Percentiles rank a stretch among this genome's conserved stretches.
These are phyloP conservation scores for Kwoniella europaea DNA, from an alignment of 768 basidiomycete genomes.

Conservation along the genomic window DNA sequence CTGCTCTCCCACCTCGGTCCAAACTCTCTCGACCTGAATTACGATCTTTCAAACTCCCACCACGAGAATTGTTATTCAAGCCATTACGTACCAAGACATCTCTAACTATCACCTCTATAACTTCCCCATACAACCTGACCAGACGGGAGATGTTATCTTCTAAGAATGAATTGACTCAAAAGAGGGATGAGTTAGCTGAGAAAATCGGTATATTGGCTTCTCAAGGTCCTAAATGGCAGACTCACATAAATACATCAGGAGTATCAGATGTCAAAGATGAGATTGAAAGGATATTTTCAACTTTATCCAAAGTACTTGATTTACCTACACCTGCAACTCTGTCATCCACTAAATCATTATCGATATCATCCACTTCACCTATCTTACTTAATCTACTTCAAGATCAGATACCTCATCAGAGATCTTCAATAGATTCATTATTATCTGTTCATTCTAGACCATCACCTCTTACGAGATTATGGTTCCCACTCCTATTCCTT, in stretches of 20 bases:
- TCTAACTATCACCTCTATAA: constrained; percentile 38
- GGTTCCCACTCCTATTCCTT: constrained; percentile 80
- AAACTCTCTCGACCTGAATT: constrained; percentile 36
- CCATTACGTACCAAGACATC: constrained; percentile 36
- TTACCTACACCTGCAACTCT: constrained; percentile 31
- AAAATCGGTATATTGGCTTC: constrained; percentile 51
- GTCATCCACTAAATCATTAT: constrained; percentile 6
- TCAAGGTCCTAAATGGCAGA: constrained; percentile 48
- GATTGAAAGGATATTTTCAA: constrained; percentile 39
- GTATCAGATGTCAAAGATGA: constrained; percentile 38
- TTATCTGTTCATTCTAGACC: constrained; percentile 68
- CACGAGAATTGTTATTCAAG: constrained; percentile 42
- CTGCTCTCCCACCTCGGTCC: constrained; percentile 40
- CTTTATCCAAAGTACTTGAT: constrained; percentile 48
- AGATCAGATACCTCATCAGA: constrained; percentile 52
- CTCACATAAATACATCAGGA: background rate
- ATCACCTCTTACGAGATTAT: constrained; percentile 69
- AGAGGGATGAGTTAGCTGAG: constrained; percentile 45
- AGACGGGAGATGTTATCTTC: constrained; percentile 53
- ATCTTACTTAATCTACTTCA: constrained; percentile 45
- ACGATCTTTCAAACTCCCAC: constrained; percentile 40
- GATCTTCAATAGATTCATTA: constrained; percentile 50
- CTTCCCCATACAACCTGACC: constrained; percentile 51
- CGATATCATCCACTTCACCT: constrained; percentile 31
- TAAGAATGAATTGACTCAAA: constrained; percentile 36